These are phyloP conservation scores for Penicillium corylophilum DNA, from an alignment of 2,329 filamentous ascomycete genomes.

Conservation along the genomic window DNA sequence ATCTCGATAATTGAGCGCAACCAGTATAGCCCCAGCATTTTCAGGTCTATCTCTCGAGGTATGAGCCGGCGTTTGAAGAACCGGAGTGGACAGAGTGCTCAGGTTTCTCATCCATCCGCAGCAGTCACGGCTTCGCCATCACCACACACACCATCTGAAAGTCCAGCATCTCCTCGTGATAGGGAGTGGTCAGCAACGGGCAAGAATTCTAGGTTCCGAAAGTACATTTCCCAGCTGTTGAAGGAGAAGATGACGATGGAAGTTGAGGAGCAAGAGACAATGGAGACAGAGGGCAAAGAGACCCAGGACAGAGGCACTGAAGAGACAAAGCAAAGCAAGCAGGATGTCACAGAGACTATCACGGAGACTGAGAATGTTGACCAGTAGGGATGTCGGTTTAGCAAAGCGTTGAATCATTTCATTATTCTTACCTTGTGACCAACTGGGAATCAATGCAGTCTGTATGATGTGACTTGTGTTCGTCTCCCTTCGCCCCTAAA, in stretches of 20 bases:
- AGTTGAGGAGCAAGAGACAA: constrained; percentile 8
- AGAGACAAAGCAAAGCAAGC: neutral
- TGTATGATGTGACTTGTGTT: neutral
- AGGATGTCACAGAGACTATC: neutral
- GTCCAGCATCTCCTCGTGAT: neutral
- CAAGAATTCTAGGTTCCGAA: neutral
- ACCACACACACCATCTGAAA: neutral
- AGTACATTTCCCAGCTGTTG: neutral
- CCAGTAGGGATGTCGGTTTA: neutral
- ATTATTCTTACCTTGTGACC: neutral
- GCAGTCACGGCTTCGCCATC: neutral
- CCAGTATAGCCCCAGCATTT: constrained; percentile 40
- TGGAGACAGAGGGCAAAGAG: neutral
- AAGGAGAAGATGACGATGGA: constrained; percentile 8
- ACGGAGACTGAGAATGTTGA: neutral
- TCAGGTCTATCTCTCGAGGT: constrained; percentile 41
- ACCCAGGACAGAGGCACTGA: neutral
- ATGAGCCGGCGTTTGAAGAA: constrained; percentile 39
- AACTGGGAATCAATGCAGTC: neutral
- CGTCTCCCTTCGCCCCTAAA: neutral
- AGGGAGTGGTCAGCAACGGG: neutral
- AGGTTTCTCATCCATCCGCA: constrained; percentile 15
- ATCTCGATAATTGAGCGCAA: constrained; percentile 59
- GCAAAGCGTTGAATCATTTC: neutral
- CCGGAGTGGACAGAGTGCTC: constrained; percentile 27